A percentile compares a stretch with the other conserved stretches of the same genome.
Evolutionary conservation across 2,329 filamentous ascomycete genomes (phyloP).

Genomic region (Emydomyces testavorans): DNA sequence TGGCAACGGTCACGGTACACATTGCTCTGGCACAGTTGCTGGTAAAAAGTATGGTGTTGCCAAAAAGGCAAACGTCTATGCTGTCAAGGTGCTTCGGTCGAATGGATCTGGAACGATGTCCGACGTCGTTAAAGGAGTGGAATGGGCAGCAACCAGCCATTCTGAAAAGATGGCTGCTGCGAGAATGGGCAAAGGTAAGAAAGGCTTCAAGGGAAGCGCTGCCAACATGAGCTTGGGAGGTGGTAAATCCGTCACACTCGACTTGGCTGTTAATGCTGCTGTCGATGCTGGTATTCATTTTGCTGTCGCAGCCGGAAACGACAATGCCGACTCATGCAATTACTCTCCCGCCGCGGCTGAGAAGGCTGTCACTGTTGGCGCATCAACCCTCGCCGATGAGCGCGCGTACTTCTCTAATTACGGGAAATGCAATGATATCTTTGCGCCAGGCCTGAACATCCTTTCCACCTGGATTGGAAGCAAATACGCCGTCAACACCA

Average conservation of each 20-base stretch:
- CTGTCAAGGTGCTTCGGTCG: conserved; percentile 94
- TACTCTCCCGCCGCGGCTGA: conserved; percentile 91
- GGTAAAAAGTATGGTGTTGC: conserved; percentile 99
- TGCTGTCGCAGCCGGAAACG: conserved; percentile 94
- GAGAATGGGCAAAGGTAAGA: conserved; percentile 74
- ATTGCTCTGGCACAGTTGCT: conserved; percentile 96
- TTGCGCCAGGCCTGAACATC: conserved; percentile 93
- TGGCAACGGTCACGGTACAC: conserved; percentile 96
- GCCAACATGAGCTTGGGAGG: conserved; percentile 99
- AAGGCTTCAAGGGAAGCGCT: conserved; percentile 97
- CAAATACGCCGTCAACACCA: conserved; percentile 94
- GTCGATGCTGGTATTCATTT: conserved; percentile 91
- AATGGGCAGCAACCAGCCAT: conserved; percentile 80
- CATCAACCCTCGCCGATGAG: conserved; percentile 83
- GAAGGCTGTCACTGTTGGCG: conserved; percentile 90
- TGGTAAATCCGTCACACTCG: conserved; percentile 87
- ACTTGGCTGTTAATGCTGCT: conserved; percentile 85
- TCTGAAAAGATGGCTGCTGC: conserved; percentile 60
- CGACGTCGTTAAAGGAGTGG: conserved; percentile 95
- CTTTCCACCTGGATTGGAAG: conserved; percentile 97
- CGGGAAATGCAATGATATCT: conserved; percentile 98
- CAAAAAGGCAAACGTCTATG: conserved; percentile 95
- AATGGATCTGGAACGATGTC: conserved; percentile 98
- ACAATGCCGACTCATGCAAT: conserved; percentile 98
- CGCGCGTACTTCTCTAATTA: conserved; percentile 99